phyloP scores from a whole-genome alignment of 2,329 filamentous ascomycete genomes.

The Sporothrix brunneoviolacea region DNA sequence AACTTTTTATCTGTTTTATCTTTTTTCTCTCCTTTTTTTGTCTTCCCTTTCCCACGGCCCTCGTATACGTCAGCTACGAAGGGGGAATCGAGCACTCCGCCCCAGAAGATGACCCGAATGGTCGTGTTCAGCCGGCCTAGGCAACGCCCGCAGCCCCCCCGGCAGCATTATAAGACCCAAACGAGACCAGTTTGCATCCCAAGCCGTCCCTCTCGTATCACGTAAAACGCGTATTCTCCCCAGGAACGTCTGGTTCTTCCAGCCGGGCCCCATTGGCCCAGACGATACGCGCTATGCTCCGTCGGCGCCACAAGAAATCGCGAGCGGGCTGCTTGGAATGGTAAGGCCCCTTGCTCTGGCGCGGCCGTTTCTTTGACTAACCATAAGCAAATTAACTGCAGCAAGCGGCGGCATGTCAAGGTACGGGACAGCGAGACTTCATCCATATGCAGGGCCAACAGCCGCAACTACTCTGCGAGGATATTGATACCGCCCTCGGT shows the following conservation, averaged over 20 bases:
- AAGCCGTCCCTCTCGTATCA: too few relatives aligned
- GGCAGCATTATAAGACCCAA: conserved; percentile 3
- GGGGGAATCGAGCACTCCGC: background rate
- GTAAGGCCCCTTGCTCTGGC: conserved; percentile 8
- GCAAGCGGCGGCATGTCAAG: conserved; percentile 29
- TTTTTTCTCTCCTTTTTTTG: too few relatives aligned
- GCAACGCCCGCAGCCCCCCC: too few relatives aligned
- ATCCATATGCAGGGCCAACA: too few relatives aligned
- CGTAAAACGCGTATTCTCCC: conserved; percentile 8
- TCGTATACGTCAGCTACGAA: conserved; percentile 2
- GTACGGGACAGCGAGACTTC: too few relatives aligned
- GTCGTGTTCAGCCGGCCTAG: background rate
- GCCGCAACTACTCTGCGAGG: too few relatives aligned
- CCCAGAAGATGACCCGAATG: conserved; percentile 5
- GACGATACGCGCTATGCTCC: conserved; percentile 14
- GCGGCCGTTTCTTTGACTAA: background rate
- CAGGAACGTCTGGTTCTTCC: too few relatives aligned
- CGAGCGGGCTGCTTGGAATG: conserved; percentile 26
- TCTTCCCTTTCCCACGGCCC: background rate
- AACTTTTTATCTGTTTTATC: too few relatives aligned
- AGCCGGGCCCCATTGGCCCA: background rate
- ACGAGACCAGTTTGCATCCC: too few relatives aligned
- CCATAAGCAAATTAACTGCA: too few relatives aligned
- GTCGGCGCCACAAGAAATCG: conserved; percentile 29
- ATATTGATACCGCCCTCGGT: too few relatives aligned